phyloP scores from a whole-genome alignment of 495 filamentous ascomycete species.

The Elaphomyces granulatus region DNA sequence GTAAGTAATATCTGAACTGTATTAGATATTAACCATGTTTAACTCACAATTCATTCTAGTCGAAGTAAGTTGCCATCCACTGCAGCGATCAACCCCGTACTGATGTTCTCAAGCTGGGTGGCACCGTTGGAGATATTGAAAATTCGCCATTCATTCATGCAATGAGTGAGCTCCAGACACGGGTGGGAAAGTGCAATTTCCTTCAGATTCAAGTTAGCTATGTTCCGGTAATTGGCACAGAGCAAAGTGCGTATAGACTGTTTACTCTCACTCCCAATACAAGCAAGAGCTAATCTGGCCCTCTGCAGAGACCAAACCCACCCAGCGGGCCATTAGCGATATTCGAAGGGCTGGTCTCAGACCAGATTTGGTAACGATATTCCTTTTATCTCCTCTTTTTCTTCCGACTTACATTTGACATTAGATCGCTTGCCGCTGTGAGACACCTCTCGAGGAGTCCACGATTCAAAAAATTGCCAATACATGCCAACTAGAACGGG shows the following conservation, averaged over 20 bases:
- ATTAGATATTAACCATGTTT: too few relatives aligned
- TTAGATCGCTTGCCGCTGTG: constrained; percentile 84
- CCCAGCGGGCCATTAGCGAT: constrained; percentile 74
- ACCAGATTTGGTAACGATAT: constrained; percentile 78
- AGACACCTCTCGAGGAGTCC: constrained; percentile 48
- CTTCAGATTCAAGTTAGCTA: constrained; percentile 72
- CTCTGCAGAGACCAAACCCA: constrained; percentile 74
- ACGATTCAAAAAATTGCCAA: constrained; percentile 80
- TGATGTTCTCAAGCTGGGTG: constrained; percentile 33
- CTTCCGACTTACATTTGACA: too few relatives aligned
- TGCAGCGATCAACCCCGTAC: neutral
- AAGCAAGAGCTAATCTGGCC: too few relatives aligned
- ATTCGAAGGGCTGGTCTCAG: constrained; percentile 67
- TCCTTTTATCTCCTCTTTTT: too few relatives aligned
- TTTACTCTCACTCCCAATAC: too few relatives aligned
- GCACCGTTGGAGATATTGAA: constrained; percentile 85
- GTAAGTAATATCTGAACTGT: constrained; percentile 30
- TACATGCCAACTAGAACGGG: constrained; percentile 64
- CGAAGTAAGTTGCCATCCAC: constrained; percentile 17
- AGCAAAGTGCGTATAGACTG: too few relatives aligned
- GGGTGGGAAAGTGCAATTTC: constrained; percentile 68
- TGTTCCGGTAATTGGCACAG: constrained; percentile 54
- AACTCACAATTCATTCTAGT: constrained; percentile 13
- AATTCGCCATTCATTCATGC: constrained; percentile 82
- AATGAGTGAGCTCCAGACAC: constrained; percentile 56